Evolutionary conservation across 768 basidiomycete species (phyloP), one percentile per base, ranked within the genome.

Genomic region (Naganishia vaughanmartiniae): DNA sequence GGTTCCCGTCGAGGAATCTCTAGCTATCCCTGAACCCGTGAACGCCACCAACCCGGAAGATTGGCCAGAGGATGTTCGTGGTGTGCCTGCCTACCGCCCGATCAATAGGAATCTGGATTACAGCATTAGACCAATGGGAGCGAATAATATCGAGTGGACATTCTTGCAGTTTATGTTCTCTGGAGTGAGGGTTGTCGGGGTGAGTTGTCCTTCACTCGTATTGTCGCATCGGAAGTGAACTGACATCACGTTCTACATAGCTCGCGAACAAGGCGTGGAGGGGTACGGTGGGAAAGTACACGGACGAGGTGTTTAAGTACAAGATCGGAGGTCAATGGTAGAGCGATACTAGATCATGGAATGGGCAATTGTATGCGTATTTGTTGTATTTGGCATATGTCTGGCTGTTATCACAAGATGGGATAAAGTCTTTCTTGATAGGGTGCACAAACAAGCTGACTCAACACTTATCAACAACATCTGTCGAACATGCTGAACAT

Each of bases 301-400:
- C 70, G 24, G 70, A 70, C 24, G 55, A 57, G n/a, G 70, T 70
- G 34, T 70, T 70, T 63, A 70, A 70, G 63, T 70, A 70, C 54
- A 53, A 65, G 51, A 42, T 70, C 28, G 70, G 70, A 33, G 70
- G 70, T 15, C 60, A 53, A 17, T 70, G 70, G 70, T 70, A 65
- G 63, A 30, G 34, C 48, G 4, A n/a, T 12, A n/a, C 24, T 24
- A 2, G 48, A 14, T 4, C 1, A 1, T 6, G 24, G 6, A 26
- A n/a, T n/a, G 19, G 24, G 21, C 24, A 15, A 51, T 15, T 15
- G 17, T 51, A 14, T 7, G 21, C 7, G 48, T 51, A 4, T 21
- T 51, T 26, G 21, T 51, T 51, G 48, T 51, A 51, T 51, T n/a
- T 51, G n/a, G n/a, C n/a, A n/a, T 51, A 51, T 51, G 5, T 26